These are phyloP conservation scores for Terana coerulea DNA, from an alignment of 768 basidiomycete genomes.

Conservation along the genomic window DNA sequence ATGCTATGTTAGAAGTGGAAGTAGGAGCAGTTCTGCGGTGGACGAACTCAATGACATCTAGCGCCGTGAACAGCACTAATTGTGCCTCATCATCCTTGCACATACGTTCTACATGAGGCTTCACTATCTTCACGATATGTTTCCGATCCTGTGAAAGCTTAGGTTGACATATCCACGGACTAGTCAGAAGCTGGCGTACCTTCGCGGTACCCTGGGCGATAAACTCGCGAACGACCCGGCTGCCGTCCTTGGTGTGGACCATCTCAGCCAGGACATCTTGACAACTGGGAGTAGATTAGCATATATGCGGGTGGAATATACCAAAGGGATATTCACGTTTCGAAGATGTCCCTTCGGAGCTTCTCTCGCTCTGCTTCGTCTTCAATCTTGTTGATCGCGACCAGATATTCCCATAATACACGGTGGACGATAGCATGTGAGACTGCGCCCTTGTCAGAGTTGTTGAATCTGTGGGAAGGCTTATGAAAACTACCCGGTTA, in stretches of 20 bases:
- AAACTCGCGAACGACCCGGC: constrained; percentile 81
- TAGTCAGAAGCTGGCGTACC: constrained; percentile 32
- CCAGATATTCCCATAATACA: constrained; percentile 81
- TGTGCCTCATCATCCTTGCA: constrained; percentile 88
- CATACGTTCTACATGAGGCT: constrained; percentile 87
- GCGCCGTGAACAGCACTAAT: constrained; percentile 81
- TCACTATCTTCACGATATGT: constrained; percentile 83
- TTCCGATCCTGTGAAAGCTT: constrained; percentile 71
- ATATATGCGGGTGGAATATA: background rate
- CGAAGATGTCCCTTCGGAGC: constrained; percentile 74
- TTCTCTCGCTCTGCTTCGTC: constrained; percentile 72
- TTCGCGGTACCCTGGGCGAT: constrained; percentile 82
- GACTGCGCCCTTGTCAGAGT: constrained; percentile 85
- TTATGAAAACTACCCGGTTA: background rate
- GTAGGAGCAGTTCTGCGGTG: no score
- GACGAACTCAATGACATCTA: constrained; percentile 85
- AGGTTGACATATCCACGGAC: no score
- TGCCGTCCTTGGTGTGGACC: constrained; percentile 92
- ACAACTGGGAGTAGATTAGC: constrained; percentile 42
- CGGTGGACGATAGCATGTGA: constrained; percentile 87
- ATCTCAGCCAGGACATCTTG: constrained; percentile 87
- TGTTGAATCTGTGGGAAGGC: constrained; percentile 66
- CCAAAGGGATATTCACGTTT: constrained; percentile 47
- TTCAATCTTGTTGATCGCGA: constrained; percentile 50
- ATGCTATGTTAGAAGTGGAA: background rate